Conservation (phyloP, 257 asterid genomes). For the Plectranthus barbatus region DNA sequence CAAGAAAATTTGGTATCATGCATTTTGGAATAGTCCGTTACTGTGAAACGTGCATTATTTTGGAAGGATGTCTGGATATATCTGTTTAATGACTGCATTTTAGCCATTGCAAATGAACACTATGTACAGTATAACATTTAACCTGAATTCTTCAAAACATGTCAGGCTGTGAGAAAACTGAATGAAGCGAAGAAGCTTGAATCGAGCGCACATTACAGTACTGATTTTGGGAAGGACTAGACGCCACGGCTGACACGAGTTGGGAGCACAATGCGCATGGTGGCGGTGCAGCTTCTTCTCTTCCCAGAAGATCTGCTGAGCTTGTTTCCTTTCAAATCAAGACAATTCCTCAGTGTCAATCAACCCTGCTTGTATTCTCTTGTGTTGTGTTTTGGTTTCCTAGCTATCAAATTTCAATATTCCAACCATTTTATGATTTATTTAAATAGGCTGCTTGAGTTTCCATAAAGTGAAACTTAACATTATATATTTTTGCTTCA, state of each 20-base stretch:
- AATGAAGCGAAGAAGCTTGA: constrained; percentile 96
- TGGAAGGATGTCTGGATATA: not conserved
- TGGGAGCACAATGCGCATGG: not conserved
- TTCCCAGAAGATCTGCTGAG: not conserved
- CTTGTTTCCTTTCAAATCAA: not conserved
- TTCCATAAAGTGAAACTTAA: too few relatives aligned
- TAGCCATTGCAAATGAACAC: not conserved
- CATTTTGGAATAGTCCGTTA: not conserved
- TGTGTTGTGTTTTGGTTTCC: constrained; percentile 5
- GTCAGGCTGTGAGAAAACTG: constrained; percentile 83
- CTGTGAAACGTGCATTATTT: not conserved
- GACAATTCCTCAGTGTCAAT: not conserved
- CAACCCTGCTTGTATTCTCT: not conserved
- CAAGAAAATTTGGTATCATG: not conserved
- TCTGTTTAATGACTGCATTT: not conserved
- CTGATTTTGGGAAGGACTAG: constrained; percentile 89
- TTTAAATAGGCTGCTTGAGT: not conserved
- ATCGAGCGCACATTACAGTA: constrained; percentile 71
- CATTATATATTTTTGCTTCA: too few relatives aligned
- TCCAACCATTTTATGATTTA: not conserved
- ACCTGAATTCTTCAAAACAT: not conserved
- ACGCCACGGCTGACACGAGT: not conserved
- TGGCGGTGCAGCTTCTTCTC: not conserved
- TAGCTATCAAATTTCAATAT: not conserved
- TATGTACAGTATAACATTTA: not conserved